These are phyloP conservation scores for Populus nigra DNA, from an alignment of 345 rosid genomes.

Conservation along the genomic window DNA sequence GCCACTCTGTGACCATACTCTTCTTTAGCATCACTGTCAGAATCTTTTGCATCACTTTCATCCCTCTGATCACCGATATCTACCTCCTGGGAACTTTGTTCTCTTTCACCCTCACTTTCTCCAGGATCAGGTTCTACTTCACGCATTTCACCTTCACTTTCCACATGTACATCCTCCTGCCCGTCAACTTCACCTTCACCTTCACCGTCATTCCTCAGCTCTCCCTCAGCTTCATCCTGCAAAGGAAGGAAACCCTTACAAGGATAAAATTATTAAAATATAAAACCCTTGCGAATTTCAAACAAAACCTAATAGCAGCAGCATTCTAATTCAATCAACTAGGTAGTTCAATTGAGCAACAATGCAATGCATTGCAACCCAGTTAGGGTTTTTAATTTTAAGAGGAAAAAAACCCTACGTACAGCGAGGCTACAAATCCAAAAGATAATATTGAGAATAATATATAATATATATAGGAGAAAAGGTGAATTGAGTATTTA, in stretches of 20 bases:
- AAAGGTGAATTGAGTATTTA: not conserved
- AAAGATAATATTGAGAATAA: not conserved
- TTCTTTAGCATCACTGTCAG: conserved; percentile 70
- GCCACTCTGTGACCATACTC: conserved; percentile 61
- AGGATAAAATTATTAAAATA: not conserved
- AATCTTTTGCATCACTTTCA: conserved; percentile 67
- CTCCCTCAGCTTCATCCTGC: conserved; percentile 73
- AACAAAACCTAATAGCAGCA: not conserved
- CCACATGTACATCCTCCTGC: conserved; percentile 61
- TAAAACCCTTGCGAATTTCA: not conserved
- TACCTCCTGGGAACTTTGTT: conserved; percentile 70
- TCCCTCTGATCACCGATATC: conserved; percentile 50
- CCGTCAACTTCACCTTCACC: conserved; percentile 56
- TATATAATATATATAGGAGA: too few relatives aligned
- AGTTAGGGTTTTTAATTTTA: too few relatives aligned
- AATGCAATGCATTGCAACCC: too few relatives aligned
- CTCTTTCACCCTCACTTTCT: conserved; percentile 95
- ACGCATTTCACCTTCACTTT: conserved; percentile 64
- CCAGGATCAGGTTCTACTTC: conserved; percentile 72
- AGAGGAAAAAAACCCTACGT: not conserved
- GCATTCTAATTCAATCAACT: too few relatives aligned
- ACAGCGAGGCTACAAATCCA: not conserved
- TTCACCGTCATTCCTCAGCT: conserved; percentile 45
- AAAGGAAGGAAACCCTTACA: not conserved
- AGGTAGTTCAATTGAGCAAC: too few relatives aligned